These are phyloP conservation scores for Alternaria sp. DNA, from an alignment of 2,329 filamentous ascomycete species.

Conservation along the genomic window DNA sequence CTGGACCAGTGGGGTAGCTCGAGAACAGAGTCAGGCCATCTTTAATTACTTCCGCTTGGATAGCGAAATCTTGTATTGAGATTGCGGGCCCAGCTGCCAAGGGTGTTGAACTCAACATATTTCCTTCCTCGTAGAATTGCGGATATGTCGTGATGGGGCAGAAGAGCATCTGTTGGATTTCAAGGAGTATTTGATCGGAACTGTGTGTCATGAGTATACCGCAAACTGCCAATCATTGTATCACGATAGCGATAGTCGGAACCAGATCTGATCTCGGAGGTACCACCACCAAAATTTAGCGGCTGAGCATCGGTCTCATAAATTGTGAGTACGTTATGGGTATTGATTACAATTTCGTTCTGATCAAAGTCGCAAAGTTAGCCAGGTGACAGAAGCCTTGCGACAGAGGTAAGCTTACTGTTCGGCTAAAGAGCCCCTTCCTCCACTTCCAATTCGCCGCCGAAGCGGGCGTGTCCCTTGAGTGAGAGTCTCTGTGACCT, in stretches of 20 bases:
- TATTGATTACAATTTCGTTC: slow-evolving; percentile 11
- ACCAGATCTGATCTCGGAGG: background rate
- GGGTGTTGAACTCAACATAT: background rate
- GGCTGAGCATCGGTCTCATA: background rate
- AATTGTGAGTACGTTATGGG: slow-evolving; percentile 1
- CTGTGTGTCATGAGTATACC: background rate
- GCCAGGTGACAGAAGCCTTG: background rate
- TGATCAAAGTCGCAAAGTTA: slow-evolving; percentile 7
- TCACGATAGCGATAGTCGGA: background rate
- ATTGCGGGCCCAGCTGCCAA: background rate
- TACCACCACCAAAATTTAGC: background rate
- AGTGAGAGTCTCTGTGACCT: background rate
- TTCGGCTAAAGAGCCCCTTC: slow-evolving; percentile 44
- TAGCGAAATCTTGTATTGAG: background rate
- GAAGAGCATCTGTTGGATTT: background rate
- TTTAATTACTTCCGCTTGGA: background rate
- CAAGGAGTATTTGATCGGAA: background rate
- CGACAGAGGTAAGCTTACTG: slow-evolving; percentile 26
- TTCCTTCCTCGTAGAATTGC: background rate
- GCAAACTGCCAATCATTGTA: background rate
- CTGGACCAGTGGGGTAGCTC: background rate
- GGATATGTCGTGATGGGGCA: background rate
- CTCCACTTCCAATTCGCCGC: slow-evolving; percentile 36
- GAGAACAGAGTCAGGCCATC: background rate
- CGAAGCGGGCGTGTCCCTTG: slow-evolving; percentile 24